These are phyloP conservation scores for Aplosporella prunicola DNA, from an alignment of 2,329 filamentous ascomycete species.

Conservation along the genomic window DNA sequence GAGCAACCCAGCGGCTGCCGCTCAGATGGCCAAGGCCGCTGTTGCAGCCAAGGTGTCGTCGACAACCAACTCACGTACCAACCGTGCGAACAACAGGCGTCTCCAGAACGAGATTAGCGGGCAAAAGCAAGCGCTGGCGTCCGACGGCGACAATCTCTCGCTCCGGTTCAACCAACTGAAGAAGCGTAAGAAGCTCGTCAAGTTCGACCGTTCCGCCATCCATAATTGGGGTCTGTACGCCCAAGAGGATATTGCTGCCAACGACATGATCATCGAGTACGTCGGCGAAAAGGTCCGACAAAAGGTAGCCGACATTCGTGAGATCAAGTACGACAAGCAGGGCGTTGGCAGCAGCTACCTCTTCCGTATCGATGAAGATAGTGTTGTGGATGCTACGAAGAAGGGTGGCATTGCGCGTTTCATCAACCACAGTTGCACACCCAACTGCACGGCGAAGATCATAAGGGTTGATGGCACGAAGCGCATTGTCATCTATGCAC, in stretches of 20 bases:
- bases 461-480: conserved; percentile 98
- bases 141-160: conserved; percentile 70
- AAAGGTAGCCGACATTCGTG: conserved; percentile 92
- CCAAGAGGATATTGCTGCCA: conserved; percentile 91
- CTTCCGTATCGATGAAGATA: conserved; percentile 96
- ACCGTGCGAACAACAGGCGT: conserved; percentile 89
- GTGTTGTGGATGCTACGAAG: conserved; percentile 96
- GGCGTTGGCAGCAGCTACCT: conserved; percentile 96
- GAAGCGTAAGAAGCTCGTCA: conserved; percentile 98
- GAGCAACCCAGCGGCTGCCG: conserved; percentile 46
- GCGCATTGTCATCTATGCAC: conserved; percentile 95
- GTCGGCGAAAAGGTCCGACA: conserved; percentile 96
- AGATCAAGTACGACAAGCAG: conserved; percentile 85
- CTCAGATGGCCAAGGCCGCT: conserved; percentile 60
- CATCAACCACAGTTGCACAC: conserved; percentile 97
- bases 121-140: conserved; percentile 67
- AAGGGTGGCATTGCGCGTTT: conserved; percentile 96
- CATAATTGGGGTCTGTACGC: conserved; percentile 98
- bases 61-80: conserved; percentile 85
- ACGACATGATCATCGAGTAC: conserved; percentile 99
- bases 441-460: conserved; percentile 98
- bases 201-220: conserved; percentile 93
- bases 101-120: conserved; percentile 91
- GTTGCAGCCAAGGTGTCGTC: conserved; percentile 67
- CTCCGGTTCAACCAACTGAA: conserved; percentile 98